Conservation (phyloP, 805 yeast species). For the Monosporozyma yasuniensis region DNA sequence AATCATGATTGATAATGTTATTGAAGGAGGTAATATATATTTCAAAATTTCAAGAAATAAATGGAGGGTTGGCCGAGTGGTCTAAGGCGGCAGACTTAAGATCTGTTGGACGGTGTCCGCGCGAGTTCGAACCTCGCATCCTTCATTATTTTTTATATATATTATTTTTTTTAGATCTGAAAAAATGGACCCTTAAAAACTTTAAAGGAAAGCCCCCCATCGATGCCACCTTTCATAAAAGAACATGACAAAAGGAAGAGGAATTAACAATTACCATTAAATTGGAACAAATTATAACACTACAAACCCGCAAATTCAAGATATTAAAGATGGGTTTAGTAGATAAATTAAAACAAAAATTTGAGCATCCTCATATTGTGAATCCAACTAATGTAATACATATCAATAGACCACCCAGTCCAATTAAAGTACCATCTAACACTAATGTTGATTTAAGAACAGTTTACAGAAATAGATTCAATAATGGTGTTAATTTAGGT, state of each 20-base stretch:
- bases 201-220: too few relatives aligned
- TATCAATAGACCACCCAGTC: conserved; percentile 13
- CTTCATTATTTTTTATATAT: background rate
- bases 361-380: conserved; percentile 12
- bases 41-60: background rate
- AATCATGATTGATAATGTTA: too few relatives aligned
- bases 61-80: conserved; percentile 15
- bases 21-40: too few relatives aligned
- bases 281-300: too few relatives aligned
- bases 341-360: conserved; percentile 17
- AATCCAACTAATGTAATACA: background rate
- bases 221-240: too few relatives aligned
- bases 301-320: too few relatives aligned
- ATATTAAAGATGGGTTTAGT: conserved; percentile 10
- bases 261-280: too few relatives aligned
- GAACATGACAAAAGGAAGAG: too few relatives aligned
- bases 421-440: conserved; percentile 31
- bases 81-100: conserved; percentile 12
- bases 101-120: conserved; percentile 1
- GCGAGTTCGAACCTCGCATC: conserved; percentile 1
- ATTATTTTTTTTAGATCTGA: background rate
- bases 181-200: too few relatives aligned
- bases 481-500: conserved; percentile 83
- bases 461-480: conserved; percentile 51
- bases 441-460: conserved; percentile 34